A percentile compares a stretch with the other conserved stretches of the same genome.
Conservation (phyloP, 139 green algal genomes). For the Chlorella sp. region DNA sequence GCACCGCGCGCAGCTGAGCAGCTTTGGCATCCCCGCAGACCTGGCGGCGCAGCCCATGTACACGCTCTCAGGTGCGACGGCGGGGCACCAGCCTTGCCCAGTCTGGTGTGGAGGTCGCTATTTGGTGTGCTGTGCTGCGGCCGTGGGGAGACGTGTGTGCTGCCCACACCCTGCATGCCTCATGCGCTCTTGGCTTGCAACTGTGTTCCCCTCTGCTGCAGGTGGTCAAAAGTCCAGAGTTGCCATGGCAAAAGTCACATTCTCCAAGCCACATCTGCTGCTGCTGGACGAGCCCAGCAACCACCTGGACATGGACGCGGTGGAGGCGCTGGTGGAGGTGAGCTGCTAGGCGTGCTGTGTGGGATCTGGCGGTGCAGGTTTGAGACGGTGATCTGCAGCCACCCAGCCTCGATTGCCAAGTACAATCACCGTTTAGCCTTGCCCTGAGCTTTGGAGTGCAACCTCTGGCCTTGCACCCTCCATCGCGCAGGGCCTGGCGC, state of each 20-base stretch:
- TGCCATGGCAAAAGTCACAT: conserved; percentile 69
- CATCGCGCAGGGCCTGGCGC: conserved; percentile 66
- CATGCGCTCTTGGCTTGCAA: conserved; percentile 39
- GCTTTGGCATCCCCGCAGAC: conserved; percentile 86
- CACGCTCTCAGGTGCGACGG: conserved; percentile 80
- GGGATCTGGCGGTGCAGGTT: background rate
- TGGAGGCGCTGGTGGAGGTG: conserved; percentile 77
- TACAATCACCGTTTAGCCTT: too few species aligned
- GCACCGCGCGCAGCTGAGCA: conserved; percentile 78
- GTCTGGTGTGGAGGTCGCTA: background rate
- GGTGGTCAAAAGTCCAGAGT: conserved; percentile 88
- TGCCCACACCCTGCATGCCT: background rate
- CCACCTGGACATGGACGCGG: conserved; percentile 90
- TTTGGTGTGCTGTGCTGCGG: background rate
- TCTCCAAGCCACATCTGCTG: conserved; percentile 86
- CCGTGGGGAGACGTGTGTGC: background rate
- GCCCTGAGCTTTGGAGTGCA: too few species aligned
- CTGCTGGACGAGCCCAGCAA: conserved; percentile 91
- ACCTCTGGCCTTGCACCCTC: too few species aligned
- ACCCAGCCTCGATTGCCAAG: background rate
- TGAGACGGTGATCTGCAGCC: background rate
- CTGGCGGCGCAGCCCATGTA: conserved; percentile 94
- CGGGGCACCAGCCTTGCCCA: background rate
- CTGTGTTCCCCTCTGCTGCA: conserved; percentile 30
- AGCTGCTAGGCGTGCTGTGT: background rate